Evolutionary conservation across 2,329 filamentous ascomycete genomes (phyloP).

Genomic region (Xylaria sp.): DNA sequence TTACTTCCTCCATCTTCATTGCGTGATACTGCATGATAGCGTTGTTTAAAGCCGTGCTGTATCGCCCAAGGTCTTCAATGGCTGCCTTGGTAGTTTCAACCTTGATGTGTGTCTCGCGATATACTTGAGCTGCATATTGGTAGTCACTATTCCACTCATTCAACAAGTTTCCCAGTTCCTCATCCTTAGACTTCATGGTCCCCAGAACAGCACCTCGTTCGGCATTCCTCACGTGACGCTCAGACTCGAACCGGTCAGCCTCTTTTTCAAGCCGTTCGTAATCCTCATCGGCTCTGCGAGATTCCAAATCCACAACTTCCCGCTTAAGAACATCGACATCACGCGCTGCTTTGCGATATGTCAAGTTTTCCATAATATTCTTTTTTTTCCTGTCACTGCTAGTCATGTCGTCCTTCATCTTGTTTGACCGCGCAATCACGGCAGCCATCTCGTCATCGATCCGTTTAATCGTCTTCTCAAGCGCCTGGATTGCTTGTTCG

Average conservation of each 20-base stretch:
- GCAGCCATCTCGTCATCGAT: slow-evolving; percentile 75
- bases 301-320: slow-evolving; percentile 80
- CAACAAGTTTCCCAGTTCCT: slow-evolving; percentile 77
- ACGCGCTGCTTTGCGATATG: slow-evolving; percentile 80
- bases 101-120: slow-evolving; percentile 88
- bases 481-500: slow-evolving; percentile 72
- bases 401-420: slow-evolving; percentile 78
- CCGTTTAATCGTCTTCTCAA: slow-evolving; percentile 73
- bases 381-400: slow-evolving; percentile 86
- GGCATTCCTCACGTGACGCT: slow-evolving; percentile 76
- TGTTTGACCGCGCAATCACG: slow-evolving; percentile 78
- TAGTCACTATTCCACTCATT: slow-evolving; percentile 88
- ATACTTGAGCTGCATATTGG: slow-evolving; percentile 81
- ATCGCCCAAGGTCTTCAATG: slow-evolving; percentile 88
- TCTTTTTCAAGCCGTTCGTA: slow-evolving; percentile 79
- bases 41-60: slow-evolving; percentile 86
- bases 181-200: slow-evolving; percentile 84
- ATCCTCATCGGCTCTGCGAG: slow-evolving; percentile 84
- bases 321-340: slow-evolving; percentile 73
- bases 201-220: slow-evolving; percentile 80
- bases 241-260: slow-evolving; percentile 72
- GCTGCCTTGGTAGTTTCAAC: slow-evolving; percentile 93
- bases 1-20: slow-evolving; percentile 98
- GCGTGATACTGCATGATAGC: slow-evolving; percentile 98
- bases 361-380: slow-evolving; percentile 88